These are phyloP conservation scores for Leucosporidium yakuticum DNA, from an alignment of 768 basidiomycete genomes.

Conservation along the genomic window DNA sequence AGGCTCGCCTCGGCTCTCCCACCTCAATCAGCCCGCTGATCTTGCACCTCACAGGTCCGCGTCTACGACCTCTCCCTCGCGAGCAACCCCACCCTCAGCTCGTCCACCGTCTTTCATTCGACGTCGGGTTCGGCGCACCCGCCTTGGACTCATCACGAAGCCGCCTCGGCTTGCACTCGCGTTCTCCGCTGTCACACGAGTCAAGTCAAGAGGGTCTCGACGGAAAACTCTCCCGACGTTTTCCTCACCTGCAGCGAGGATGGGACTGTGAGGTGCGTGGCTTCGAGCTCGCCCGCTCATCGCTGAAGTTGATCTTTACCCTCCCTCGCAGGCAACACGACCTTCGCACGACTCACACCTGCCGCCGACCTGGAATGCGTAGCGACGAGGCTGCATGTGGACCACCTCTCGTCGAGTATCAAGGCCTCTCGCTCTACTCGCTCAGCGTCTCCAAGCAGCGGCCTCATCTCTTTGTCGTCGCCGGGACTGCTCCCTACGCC, in stretches of 20 bases:
- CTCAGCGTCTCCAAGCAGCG: constrained; percentile 28
- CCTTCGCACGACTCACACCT: constrained; percentile 19
- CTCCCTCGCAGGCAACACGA: constrained; percentile 29
- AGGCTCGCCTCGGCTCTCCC: too few relatives aligned
- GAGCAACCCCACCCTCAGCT: not conserved
- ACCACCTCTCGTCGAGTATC: constrained; percentile 25
- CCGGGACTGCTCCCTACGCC: constrained; percentile 31
- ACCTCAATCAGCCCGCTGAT: not conserved
- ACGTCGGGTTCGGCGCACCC: not conserved
- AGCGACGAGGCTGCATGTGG: not conserved
- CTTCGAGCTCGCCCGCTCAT: not conserved
- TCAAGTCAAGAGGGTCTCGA: constrained; percentile 36
- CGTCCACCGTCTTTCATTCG: not conserved
- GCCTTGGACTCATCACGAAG: constrained; percentile 4
- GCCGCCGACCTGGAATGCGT: not conserved
- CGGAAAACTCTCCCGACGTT: constrained; percentile 19
- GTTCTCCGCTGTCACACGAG: constrained; percentile 35
- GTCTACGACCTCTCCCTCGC: constrained; percentile 33
- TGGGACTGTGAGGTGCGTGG: constrained; percentile 31
- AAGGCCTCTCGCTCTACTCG: constrained; percentile 28
- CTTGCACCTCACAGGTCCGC: constrained; percentile 15
- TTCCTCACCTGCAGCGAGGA: constrained; percentile 39
- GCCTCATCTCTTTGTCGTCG: constrained; percentile 37
- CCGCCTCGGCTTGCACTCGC: constrained; percentile 11
- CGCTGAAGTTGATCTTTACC: not conserved